Percentiles rank a stretch among this genome's conserved stretches.
These are phyloP conservation scores for Coleophoma crateriformis DNA, from an alignment of 2,329 filamentous ascomycete genomes.

Conservation along the genomic window DNA sequence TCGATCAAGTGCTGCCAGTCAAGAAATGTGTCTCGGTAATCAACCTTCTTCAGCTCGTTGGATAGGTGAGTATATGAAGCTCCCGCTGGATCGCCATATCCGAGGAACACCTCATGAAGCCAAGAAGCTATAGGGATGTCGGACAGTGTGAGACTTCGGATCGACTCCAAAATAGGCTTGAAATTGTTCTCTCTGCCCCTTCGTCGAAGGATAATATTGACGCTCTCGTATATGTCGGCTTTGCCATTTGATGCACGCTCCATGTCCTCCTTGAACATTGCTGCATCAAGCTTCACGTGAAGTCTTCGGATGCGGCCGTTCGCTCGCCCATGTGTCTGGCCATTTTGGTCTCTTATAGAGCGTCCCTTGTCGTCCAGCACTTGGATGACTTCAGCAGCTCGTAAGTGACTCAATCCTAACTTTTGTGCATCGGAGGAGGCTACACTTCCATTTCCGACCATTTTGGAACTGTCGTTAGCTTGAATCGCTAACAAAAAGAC, in stretches of 20 bases:
- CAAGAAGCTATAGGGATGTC: slow-evolving; percentile 83
- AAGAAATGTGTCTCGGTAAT: slow-evolving; percentile 91
- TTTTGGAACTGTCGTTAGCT: slow-evolving; percentile 44
- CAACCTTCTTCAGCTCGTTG: slow-evolving; percentile 71
- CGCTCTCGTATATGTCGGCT: slow-evolving; percentile 71
- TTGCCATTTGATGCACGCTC: slow-evolving; percentile 61
- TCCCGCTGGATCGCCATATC: slow-evolving; percentile 86
- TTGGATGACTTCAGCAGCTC: slow-evolving; percentile 81
- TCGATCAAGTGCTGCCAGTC: slow-evolving; percentile 93
- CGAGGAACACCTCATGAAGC: slow-evolving; percentile 96
- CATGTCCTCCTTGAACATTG: slow-evolving; percentile 72
- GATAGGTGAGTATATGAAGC: slow-evolving; percentile 80
- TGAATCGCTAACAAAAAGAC: slow-evolving; percentile 81
- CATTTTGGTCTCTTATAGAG: slow-evolving; percentile 57
- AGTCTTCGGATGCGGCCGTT: slow-evolving; percentile 62
- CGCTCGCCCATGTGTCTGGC: slow-evolving; percentile 57
- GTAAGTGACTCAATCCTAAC: slow-evolving; percentile 63
- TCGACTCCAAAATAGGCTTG: slow-evolving; percentile 86
- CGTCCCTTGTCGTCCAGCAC: slow-evolving; percentile 81
- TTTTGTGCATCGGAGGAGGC: slow-evolving; percentile 48
- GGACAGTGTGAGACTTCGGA: slow-evolving; percentile 77
- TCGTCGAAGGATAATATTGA: slow-evolving; percentile 83
- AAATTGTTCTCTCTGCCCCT: slow-evolving; percentile 94
- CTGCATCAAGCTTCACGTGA: slow-evolving; percentile 75
- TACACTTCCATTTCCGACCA: slow-evolving; percentile 47